Percentiles rank a stretch among this genome's conserved stretches.
phyloP scores from a whole-genome alignment of 2,329 filamentous ascomycete species.

The Aciculosporium take region DNA sequence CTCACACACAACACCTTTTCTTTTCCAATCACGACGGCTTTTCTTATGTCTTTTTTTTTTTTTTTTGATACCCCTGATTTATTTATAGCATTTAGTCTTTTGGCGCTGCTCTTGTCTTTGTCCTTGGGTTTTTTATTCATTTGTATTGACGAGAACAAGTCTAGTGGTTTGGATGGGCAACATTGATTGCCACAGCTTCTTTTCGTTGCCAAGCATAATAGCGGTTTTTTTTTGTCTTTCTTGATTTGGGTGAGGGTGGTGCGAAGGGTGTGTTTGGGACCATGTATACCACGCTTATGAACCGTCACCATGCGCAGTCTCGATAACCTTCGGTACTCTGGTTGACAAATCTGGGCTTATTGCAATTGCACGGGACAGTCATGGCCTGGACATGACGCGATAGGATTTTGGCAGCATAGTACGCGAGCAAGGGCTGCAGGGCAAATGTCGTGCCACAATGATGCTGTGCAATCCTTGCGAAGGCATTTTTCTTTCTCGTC shows the following conservation, averaged over 20 bases:
- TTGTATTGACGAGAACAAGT: background rate
- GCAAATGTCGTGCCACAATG: background rate
- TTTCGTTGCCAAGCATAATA: background rate
- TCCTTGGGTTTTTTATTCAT: background rate
- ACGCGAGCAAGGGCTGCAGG: background rate
- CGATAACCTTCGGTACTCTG: background rate
- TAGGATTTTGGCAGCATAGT: background rate
- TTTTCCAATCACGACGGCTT: background rate
- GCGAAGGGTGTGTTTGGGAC: background rate
- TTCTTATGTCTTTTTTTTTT: conserved; percentile 3
- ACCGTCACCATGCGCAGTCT: background rate
- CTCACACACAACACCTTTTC: background rate
- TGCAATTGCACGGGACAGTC: background rate
- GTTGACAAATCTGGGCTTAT: background rate
- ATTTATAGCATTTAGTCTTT: background rate
- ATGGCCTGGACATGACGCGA: background rate
- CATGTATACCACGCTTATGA: background rate
- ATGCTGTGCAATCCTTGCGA: background rate
- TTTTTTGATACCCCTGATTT: conserved; percentile 7
- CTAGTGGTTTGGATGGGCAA: background rate
- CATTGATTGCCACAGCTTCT: background rate
- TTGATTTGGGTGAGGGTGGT: too few relatives aligned
- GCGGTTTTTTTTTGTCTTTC: background rate
- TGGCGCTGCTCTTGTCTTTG: background rate
- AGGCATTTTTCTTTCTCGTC: background rate